Evolutionary conservation across 2,329 filamentous ascomycete species (phyloP).

Genomic region (Cercospora brassicicola): DNA sequence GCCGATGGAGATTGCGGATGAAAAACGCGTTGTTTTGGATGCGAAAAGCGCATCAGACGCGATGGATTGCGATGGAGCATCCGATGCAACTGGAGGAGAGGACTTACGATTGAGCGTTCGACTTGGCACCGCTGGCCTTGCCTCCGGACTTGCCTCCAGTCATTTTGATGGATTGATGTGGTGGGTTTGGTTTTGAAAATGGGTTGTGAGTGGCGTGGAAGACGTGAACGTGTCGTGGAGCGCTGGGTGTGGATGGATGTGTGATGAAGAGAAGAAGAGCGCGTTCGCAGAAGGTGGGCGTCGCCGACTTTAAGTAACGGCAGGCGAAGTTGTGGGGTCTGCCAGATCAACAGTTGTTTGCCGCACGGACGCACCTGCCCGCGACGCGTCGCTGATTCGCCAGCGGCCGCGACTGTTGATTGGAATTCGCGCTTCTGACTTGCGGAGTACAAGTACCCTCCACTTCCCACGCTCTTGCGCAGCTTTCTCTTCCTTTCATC

Average conservation of each 20-base stretch:
- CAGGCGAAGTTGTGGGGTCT: slow-evolving; percentile 9
- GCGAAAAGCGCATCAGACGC: slow-evolving; percentile 47
- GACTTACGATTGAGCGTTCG: slow-evolving; percentile 94
- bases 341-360: slow-evolving; percentile 18
- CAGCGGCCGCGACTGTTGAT: slow-evolving; percentile 5
- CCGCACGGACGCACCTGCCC: slow-evolving; percentile 16
- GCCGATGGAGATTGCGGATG: slow-evolving; percentile 24
- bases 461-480: slow-evolving; percentile 19
- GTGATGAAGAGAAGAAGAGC: slow-evolving; percentile 40
- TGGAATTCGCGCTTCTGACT: slow-evolving; percentile 8
- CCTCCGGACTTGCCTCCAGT: slow-evolving; percentile 99
- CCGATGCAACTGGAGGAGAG: slow-evolving; percentile 19
- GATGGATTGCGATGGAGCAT: slow-evolving; percentile 26
- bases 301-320: slow-evolving; percentile 20
- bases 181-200: slow-evolving; percentile 33
- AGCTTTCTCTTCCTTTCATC: slow-evolving; percentile 40
- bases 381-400: slow-evolving; percentile 17
- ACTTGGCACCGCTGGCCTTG: slow-evolving; percentile 98
- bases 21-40: slow-evolving; percentile 36
- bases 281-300: slow-evolving; percentile 20
- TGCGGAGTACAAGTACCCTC: slow-evolving; percentile 15
- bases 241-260: slow-evolving; percentile 39
- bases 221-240: slow-evolving; percentile 26
- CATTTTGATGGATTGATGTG: slow-evolving; percentile 73
- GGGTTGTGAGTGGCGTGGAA: slow-evolving; percentile 34